Evolutionary conservation across 179 eudicot genomes (phyloP).

Genomic region (Sideroxylon spinosum): DNA sequence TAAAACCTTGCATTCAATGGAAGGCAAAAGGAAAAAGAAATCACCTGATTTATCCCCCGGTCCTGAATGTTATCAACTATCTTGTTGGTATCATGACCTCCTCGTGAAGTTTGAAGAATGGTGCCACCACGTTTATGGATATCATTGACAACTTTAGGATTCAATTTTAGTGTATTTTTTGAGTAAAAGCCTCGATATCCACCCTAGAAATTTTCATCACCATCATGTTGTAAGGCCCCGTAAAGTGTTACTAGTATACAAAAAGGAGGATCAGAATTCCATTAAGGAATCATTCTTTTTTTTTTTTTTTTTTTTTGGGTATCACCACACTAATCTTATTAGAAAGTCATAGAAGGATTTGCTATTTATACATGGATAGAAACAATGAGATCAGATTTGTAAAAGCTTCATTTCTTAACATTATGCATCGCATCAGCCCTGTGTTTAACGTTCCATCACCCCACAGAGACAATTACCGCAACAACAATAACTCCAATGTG

Average conservation of each 20-base stretch:
- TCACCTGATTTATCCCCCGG: conserved; percentile 86
- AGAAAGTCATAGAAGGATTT: neutral
- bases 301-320: neutral
- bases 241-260: neutral
- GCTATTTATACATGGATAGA: neutral
- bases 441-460: too few species aligned
- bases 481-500: too few species aligned
- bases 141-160: conserved; percentile 72
- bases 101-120: conserved; percentile 86
- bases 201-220: conserved; percentile 42
- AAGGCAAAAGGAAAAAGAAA: neutral
- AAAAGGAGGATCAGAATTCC: neutral
- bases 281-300: neutral
- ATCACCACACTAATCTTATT: neutral
- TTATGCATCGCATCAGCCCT: neutral
- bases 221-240: neutral
- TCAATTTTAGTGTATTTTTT: conserved; percentile 62
- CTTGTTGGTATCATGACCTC: conserved; percentile 80
- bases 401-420: neutral
- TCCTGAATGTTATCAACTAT: conserved; percentile 91
- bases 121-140: conserved; percentile 97
- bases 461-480: too few species aligned
- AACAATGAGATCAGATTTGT: neutral
- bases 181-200: conserved; percentile 90
- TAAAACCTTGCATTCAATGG: neutral